phyloP scores from a whole-genome alignment of 345 rosid species.

The Salix viminalis region DNA sequence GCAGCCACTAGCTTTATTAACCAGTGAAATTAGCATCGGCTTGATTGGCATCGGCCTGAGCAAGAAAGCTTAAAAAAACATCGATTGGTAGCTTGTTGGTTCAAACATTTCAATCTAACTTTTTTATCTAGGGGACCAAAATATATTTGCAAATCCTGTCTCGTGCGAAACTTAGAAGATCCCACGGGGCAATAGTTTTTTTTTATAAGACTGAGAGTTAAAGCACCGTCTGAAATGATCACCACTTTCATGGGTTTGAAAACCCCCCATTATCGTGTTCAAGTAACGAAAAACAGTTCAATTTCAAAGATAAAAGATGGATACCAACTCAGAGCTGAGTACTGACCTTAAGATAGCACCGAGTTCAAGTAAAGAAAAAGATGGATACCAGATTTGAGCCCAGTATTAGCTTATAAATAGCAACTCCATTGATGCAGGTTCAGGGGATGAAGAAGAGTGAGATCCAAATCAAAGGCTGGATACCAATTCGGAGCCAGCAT shows the following conservation, averaged over 20 bases:
- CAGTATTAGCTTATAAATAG: too few species aligned
- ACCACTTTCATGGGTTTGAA: neutral
- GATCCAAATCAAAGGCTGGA: too few species aligned
- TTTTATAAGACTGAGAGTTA: neutral
- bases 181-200: neutral
- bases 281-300: neutral
- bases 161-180: neutral
- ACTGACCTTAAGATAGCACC: neutral
- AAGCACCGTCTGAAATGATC: neutral
- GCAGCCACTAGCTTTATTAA: neutral
- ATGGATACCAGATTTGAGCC: too few species aligned
- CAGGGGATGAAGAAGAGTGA: too few species aligned
- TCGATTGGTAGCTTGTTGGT: neutral
- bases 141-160: neutral
- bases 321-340: neutral
- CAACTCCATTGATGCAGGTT: too few species aligned
- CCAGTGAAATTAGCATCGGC: neutral
- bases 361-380: too few species aligned
- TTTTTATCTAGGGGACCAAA: neutral
- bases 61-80: neutral
- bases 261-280: neutral
- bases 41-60: neutral
- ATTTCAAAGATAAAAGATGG: neutral
- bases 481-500: too few species aligned
- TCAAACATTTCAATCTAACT: constrained; percentile 17